These are phyloP conservation scores for Jasminum sambac DNA, from an alignment of 257 asterid species.

Conservation along the genomic window DNA sequence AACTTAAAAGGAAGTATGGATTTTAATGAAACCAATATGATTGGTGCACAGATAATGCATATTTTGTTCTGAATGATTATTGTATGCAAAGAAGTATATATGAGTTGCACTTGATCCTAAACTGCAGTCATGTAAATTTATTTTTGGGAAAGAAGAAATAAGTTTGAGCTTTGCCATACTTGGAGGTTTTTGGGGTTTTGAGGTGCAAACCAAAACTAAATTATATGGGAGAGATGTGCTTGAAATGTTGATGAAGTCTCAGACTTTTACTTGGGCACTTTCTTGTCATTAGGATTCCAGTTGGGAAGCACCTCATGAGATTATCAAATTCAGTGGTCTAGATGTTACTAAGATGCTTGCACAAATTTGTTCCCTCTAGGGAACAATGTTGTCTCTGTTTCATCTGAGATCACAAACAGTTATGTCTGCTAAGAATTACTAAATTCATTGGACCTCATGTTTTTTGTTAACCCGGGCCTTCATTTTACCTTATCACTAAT, in stretches of 20 bases:
- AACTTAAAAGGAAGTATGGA: not conserved
- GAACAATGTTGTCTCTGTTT: no score
- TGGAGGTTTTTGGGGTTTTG: not conserved
- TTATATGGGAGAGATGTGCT: not conserved
- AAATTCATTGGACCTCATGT: no score
- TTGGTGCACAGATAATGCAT: not conserved
- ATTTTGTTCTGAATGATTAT: not conserved
- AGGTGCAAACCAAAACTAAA: not conserved
- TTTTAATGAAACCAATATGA: not conserved
- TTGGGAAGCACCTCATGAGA: no score
- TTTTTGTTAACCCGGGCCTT: no score
- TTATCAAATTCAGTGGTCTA: no score
- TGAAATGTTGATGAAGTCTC: not conserved
- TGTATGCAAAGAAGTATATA: not conserved
- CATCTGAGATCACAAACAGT: no score
- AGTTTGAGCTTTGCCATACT: not conserved
- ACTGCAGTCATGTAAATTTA: not conserved
- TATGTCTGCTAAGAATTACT: no score
- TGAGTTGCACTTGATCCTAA: not conserved
- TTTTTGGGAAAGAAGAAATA: not conserved
- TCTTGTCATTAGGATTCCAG: no score
- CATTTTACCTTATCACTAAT: no score
- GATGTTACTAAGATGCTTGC: no score
- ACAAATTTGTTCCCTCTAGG: no score
- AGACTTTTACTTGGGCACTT: not conserved